Evolutionary conservation across 2,329 filamentous ascomycete genomes (phyloP).

Genomic region (Magnaporthiopsis poae): DNA sequence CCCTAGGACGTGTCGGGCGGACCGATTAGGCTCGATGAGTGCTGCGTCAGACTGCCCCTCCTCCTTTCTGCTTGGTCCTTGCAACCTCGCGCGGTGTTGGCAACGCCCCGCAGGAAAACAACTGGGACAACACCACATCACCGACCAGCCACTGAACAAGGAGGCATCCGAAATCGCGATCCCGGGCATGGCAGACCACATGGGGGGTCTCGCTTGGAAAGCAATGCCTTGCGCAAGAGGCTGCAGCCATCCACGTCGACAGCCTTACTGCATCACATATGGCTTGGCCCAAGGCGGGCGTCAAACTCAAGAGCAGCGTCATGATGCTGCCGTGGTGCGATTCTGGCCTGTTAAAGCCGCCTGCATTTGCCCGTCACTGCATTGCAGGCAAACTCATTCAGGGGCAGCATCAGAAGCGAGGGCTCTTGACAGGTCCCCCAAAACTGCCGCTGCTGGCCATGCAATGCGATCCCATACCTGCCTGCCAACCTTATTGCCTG

Average conservation of each 20-base stretch:
- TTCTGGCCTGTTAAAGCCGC: neutral
- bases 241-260: neutral
- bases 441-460: neutral
- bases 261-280: constrained; percentile 1
- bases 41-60: neutral
- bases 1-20: neutral
- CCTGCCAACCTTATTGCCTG: neutral
- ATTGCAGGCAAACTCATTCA: neutral
- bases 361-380: neutral
- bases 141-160: neutral
- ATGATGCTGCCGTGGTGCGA: neutral
- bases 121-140: neutral
- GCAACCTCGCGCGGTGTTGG: neutral
- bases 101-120: neutral
- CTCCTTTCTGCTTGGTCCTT: neutral
- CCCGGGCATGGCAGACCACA: neutral
- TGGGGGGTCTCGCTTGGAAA: neutral
- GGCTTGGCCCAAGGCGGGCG: neutral
- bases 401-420: no score
- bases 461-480: neutral
- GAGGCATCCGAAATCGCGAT: neutral
- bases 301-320: neutral
- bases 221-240: constrained; percentile 4
- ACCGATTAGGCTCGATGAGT: neutral
- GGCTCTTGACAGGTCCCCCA: neutral